A percentile compares a stretch with the other conserved stretches of the same genome.
Evolutionary conservation across 257 asterid genomes (phyloP).

Genomic region (Euphrasia confusa): DNA sequence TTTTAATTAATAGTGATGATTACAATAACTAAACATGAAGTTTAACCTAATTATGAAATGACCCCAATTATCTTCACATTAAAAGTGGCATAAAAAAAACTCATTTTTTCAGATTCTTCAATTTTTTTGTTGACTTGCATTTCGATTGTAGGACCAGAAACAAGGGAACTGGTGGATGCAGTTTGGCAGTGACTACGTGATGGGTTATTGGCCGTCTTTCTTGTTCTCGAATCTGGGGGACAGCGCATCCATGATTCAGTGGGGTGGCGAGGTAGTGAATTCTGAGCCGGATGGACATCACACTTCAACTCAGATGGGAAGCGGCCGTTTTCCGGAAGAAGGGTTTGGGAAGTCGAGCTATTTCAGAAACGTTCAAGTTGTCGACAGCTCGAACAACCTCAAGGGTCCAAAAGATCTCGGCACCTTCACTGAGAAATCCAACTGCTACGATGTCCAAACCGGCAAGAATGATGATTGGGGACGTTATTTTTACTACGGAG

Average conservation of each 20-base stretch:
- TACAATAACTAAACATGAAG: too few species aligned
- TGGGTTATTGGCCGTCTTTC: conserved; percentile 93
- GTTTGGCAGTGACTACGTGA: conserved; percentile 61
- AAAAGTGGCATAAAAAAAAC: too few species aligned
- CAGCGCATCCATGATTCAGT: conserved; percentile 75
- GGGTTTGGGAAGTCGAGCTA: conserved; percentile 81
- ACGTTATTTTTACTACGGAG: conserved; percentile 72
- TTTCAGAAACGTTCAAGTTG: conserved; percentile 73
- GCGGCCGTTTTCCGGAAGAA: conserved; percentile 82
- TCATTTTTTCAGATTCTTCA: too few species aligned
- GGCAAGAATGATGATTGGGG: conserved; percentile 79
- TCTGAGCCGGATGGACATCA: conserved; percentile 62
- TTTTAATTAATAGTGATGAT: too few species aligned
- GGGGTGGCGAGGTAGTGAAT: conserved; percentile 86
- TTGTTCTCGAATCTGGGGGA: conserved; percentile 71
- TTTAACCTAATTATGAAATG: neutral
- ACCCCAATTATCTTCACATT: too few species aligned
- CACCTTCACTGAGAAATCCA: conserved; percentile 69
- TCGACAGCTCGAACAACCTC: conserved; percentile 73
- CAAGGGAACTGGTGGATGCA: conserved; percentile 95
- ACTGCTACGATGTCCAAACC: conserved; percentile 72
- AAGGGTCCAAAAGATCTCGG: conserved; percentile 67
- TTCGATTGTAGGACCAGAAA: conserved; percentile 56
- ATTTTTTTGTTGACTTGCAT: neutral
- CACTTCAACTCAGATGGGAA: conserved; percentile 83